Evolutionary conservation across 164 flowering plant species (phyloP).

Genomic region (Taxillus chinensis): DNA sequence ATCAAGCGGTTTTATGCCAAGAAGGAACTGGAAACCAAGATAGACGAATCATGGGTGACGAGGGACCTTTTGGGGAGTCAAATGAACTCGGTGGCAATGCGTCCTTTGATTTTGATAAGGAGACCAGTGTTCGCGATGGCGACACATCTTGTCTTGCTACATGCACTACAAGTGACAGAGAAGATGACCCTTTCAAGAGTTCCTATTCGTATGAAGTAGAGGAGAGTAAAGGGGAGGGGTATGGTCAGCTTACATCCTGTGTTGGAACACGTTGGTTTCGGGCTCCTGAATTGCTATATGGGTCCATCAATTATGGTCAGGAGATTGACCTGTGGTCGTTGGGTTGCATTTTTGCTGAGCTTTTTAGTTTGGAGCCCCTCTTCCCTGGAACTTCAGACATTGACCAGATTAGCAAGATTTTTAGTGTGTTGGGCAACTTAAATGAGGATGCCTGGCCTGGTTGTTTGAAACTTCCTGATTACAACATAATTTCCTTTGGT

Average conservation of each 20-base stretch:
- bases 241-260: constrained; percentile 68
- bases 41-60: constrained; percentile 19
- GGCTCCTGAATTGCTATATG: constrained; percentile 88
- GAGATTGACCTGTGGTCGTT: constrained; percentile 90
- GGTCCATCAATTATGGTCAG: constrained; percentile 60
- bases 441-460: constrained; percentile 66
- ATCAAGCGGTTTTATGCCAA: constrained; percentile 14
- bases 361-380: constrained; percentile 63
- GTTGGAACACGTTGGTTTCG: constrained; percentile 95
- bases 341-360: constrained; percentile 91
- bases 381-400: constrained; percentile 91
- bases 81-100: constrained; percentile 26
- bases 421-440: constrained; percentile 60
- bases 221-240: constrained; percentile 28
- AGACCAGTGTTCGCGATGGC: constrained; percentile 41
- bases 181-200: constrained; percentile 48
- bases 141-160: constrained; percentile 69
- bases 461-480: constrained; percentile 69
- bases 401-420: constrained; percentile 73
- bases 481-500: constrained; percentile 54
- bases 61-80: constrained; percentile 24
- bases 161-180: constrained; percentile 58
- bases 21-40: constrained; percentile 22
- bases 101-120: constrained; percentile 39
- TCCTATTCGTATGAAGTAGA: constrained; percentile 38